Evolutionary conservation across 768 basidiomycete species (phyloP).

Genomic region (Kondoa malvinella): DNA sequence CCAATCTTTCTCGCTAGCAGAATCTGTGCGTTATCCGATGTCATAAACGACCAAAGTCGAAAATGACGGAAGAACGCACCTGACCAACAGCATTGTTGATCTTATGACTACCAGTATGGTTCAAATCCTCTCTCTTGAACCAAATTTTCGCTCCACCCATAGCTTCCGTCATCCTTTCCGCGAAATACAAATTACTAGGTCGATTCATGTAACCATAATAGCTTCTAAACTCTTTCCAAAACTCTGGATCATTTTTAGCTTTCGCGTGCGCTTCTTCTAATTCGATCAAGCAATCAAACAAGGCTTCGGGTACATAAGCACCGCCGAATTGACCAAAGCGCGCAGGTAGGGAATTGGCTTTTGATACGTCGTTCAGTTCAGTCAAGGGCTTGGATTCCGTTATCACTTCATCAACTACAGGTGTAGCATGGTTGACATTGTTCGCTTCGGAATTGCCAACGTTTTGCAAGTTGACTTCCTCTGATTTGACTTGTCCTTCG

Average conservation of each 20-base stretch:
- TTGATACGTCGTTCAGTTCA: slow-evolving; percentile 28
- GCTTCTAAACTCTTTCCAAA: slow-evolving; percentile 77
- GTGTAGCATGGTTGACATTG: slow-evolving; percentile 13
- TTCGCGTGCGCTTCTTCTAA: slow-evolving; percentile 72
- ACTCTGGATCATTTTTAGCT: slow-evolving; percentile 71
- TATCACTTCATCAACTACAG: slow-evolving; percentile 14
- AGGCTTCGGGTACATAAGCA: slow-evolving; percentile 88
- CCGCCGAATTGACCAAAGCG: slow-evolving; percentile 93
- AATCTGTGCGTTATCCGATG: slow-evolving; percentile 40
- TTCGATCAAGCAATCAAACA: slow-evolving; percentile 82
- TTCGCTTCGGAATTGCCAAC: slow-evolving; percentile 17
- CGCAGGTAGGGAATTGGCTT: slow-evolving; percentile 46
- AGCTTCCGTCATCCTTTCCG: slow-evolving; percentile 72
- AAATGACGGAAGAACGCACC: slow-evolving; percentile 34
- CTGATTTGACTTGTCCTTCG: slow-evolving; percentile 5
- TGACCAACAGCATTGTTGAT: slow-evolving; percentile 98
- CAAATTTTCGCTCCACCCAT: slow-evolving; percentile 90
- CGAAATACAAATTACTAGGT: slow-evolving; percentile 77
- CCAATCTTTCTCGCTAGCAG: slow-evolving; percentile 83
- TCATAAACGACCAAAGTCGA: neutral
- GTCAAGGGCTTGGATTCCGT: slow-evolving; percentile 2
- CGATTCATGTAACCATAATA: slow-evolving; percentile 88
- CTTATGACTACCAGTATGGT: slow-evolving; percentile 97
- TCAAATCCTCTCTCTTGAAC: slow-evolving; percentile 91
- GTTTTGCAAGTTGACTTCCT: slow-evolving; percentile 10